Conservation (phyloP, 1,284 basidiomycete species). For the Sanghuangporus sanghuang region DNA sequence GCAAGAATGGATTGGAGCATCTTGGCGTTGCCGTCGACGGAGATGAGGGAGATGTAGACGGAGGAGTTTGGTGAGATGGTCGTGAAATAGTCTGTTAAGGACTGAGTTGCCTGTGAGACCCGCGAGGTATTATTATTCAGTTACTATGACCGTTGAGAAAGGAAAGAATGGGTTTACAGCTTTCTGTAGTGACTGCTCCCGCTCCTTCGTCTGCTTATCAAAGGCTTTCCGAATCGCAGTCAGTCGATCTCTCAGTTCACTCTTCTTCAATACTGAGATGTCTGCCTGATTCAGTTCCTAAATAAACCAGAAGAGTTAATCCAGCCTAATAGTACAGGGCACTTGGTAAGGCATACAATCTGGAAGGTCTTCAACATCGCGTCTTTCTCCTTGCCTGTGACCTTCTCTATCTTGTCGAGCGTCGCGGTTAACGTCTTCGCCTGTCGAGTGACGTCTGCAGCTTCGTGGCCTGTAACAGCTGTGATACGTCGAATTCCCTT, state of each 20-base stretch:
- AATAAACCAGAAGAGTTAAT: neutral
- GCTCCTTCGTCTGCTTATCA: slow-evolving; percentile 83
- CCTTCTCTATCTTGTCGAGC: slow-evolving; percentile 60
- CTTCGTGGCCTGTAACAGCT: slow-evolving; percentile 94
- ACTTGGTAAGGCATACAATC: slow-evolving; percentile 45
- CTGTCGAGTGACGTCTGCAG: slow-evolving; percentile 70
- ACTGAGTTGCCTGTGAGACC: slow-evolving; percentile 62
- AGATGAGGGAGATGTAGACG: slow-evolving; percentile 65
- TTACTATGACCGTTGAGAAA: neutral
- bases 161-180: slow-evolving; percentile 43
- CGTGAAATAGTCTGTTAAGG: slow-evolving; percentile 68
- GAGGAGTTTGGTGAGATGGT: slow-evolving; percentile 61
- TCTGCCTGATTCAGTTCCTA: slow-evolving; percentile 88
- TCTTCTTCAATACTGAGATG: slow-evolving; percentile 84
- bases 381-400: slow-evolving; percentile 82
- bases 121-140: neutral
- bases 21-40: slow-evolving; percentile 81
- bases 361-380: slow-evolving; percentile 77
- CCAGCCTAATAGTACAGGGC: neutral
- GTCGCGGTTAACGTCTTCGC: slow-evolving; percentile 64
- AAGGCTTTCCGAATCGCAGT: slow-evolving; percentile 74
- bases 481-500: slow-evolving; percentile 96
- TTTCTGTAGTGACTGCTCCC: slow-evolving; percentile 75
- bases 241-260: slow-evolving; percentile 74
- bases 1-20: slow-evolving; percentile 72